Evolutionary conservation across 2,329 filamentous ascomycete species (phyloP).

Genomic region (Exophiala aquamarina): DNA sequence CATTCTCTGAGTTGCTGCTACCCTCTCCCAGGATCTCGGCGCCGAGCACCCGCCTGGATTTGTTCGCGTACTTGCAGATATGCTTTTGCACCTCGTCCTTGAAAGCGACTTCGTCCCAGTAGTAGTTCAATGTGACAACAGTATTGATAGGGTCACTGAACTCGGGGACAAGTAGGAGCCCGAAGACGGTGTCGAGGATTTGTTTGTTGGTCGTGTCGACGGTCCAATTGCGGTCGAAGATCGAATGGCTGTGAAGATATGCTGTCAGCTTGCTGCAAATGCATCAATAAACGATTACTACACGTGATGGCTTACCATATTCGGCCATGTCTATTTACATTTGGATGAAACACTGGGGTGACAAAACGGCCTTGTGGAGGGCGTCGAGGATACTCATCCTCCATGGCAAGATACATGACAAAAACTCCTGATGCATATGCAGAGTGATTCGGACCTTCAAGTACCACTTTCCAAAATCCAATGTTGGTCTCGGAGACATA

Average conservation of each 20-base stretch:
- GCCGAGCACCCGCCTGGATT: slow-evolving; percentile 12
- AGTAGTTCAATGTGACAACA: slow-evolving; percentile 23
- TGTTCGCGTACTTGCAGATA: slow-evolving; percentile 21
- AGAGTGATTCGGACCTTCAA: slow-evolving; percentile 35
- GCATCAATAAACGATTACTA: no score
- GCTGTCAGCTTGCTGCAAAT: no score
- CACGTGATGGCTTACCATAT: slow-evolving; percentile 37
- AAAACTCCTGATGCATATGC: slow-evolving; percentile 36
- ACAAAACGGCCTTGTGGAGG: slow-evolving; percentile 38
- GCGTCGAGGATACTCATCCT: slow-evolving; percentile 36
- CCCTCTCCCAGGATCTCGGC: slow-evolving; percentile 6
- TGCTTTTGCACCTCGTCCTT: slow-evolving; percentile 22
- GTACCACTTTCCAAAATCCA: slow-evolving; percentile 42
- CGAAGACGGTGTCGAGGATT: slow-evolving; percentile 36
- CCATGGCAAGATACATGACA: slow-evolving; percentile 38
- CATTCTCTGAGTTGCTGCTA: no score
- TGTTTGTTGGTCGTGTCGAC: slow-evolving; percentile 34
- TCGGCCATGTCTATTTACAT: slow-evolving; percentile 38
- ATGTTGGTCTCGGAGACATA: slow-evolving; percentile 42
- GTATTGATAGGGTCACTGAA: slow-evolving; percentile 32
- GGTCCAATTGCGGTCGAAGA: slow-evolving; percentile 36
- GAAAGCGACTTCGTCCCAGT: slow-evolving; percentile 27
- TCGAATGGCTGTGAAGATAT: slow-evolving; percentile 11
- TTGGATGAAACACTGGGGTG: slow-evolving; percentile 40
- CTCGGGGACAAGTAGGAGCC: slow-evolving; percentile 36